Conservation (phyloP, 768 basidiomycete species). For the Boletus fagicola region DNA sequence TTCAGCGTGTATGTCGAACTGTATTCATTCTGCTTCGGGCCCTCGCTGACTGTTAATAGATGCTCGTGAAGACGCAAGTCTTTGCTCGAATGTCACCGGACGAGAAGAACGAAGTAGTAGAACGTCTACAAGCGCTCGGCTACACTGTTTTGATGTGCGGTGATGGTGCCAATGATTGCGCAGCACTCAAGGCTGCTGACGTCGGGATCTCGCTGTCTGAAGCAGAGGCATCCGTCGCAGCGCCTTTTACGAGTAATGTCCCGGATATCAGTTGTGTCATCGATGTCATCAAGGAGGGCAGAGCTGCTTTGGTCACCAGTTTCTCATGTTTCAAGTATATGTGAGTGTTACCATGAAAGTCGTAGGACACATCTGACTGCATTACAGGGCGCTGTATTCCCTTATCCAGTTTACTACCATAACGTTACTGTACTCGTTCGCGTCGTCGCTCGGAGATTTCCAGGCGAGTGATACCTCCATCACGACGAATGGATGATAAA, state of each 20-base stretch:
- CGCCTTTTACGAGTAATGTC: constrained; percentile 91
- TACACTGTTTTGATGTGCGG: constrained; percentile 99
- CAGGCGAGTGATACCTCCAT: constrained; percentile 53
- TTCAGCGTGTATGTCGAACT: constrained; percentile 66
- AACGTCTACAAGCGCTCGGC: constrained; percentile 87
- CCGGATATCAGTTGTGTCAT: constrained; percentile 96
- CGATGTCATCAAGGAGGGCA: constrained; percentile 94
- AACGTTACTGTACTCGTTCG: constrained; percentile 93
- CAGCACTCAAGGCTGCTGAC: constrained; percentile 96
- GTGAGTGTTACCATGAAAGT: constrained; percentile 46
- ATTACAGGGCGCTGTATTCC: constrained; percentile 89
- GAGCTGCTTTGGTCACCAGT: constrained; percentile 94
- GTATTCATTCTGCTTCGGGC: not conserved
- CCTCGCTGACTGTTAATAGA: constrained; percentile 47
- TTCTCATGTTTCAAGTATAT: constrained; percentile 99
- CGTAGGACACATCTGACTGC: constrained; percentile 8
- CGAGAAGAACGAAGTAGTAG: constrained; percentile 98
- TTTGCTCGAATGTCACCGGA: constrained; percentile 99
- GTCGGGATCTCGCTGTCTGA: constrained; percentile 96
- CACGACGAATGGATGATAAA: constrained; percentile 8
- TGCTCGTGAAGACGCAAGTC: constrained; percentile 95
- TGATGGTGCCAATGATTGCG: constrained; percentile 98
- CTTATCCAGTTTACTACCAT: constrained; percentile 99
- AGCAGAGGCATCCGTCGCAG: constrained; percentile 97
- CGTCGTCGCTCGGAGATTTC: constrained; percentile 94